Conservation (phyloP, 192 early-diverging fungal species). For the Coemansia sp. region DNA sequence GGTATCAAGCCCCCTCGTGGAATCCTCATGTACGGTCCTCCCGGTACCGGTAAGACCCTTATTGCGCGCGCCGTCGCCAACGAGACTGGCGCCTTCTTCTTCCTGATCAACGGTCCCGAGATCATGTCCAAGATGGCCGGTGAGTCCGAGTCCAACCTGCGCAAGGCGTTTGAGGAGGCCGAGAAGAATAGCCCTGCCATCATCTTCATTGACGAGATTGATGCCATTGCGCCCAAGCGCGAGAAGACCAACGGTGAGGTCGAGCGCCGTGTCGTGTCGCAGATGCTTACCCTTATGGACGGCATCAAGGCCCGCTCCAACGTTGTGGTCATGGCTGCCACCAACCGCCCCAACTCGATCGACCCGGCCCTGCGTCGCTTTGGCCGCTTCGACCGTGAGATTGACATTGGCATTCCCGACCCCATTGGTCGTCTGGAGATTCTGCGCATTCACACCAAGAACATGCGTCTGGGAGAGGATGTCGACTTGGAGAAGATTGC, state of each 20-base stretch:
- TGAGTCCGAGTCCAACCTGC: constrained; percentile 94
- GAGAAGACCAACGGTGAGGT: constrained; percentile 99
- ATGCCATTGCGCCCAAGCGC: constrained; percentile 98
- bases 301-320: constrained; percentile 96
- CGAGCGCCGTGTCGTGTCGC: constrained; percentile 97
- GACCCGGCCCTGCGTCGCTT: constrained; percentile 98
- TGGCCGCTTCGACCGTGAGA: constrained; percentile 98
- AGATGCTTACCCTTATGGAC: constrained; percentile 98
- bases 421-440: constrained; percentile 98
- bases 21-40: constrained; percentile 97
- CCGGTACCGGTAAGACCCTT: constrained; percentile 98
- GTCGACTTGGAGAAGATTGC: constrained; percentile 98
- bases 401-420: constrained; percentile 99
- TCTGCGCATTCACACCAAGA: constrained; percentile 98
- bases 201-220: constrained; percentile 99
- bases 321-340: constrained; percentile 98
- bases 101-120: constrained; percentile 98
- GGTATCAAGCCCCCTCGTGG: constrained; percentile 99
- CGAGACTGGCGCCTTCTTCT: constrained; percentile 99
- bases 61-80: constrained; percentile 99
- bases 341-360: constrained; percentile 98
- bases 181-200: constrained; percentile 97
- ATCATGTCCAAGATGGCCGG: constrained; percentile 99
- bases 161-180: constrained; percentile 99
- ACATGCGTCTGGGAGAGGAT: constrained; percentile 97